Evolutionary conservation across 2,329 filamentous ascomycete genomes (phyloP), one percentile per base, ranked within the genome.

Genomic region (Pestalotiopsis sp.): DNA sequence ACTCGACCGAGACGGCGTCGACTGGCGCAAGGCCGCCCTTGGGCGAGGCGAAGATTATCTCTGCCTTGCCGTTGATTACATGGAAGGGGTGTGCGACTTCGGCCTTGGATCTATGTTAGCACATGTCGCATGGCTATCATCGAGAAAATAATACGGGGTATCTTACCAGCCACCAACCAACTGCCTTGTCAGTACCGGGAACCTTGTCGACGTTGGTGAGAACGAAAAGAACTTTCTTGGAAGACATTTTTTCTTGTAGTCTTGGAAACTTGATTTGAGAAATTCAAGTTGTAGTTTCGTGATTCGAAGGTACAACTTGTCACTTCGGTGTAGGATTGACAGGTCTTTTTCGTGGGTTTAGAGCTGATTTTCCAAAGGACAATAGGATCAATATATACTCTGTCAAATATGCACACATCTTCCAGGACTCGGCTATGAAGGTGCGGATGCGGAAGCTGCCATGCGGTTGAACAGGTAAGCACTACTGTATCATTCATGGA

Each of bases 81-180:
- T 89, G 82, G 79, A 89, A 88, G 14, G 90, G 89, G 79, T 92
- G 90, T 62, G 90, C 87, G 67, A 92, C 82, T 76, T 92, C 90
- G 68, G 87, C 84, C 86, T 87, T 68, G 2, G 75, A 23, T 38
- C 5, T 12, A 36, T 36, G 17, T 63, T 23, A 20, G 61, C 20
- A 1, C 5, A 0, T 20, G 9, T 39, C 20, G 27, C 1, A 20
- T 23, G 17, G 27, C 38, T n/a, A n/a, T 36, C 41, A 12, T n/a
- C 7, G n/a, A 63, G 61, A 14, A 20, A 27, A 31, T 4, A 4
- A 13, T 11, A 27, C 2, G 27, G 6, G 57, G 66, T 4, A 56
- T 70, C 82, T 61, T 82, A 91, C 89, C 75, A 94, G 81, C 76
- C 88, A 94, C 91, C 91, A 94, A 71, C 92, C 92, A 0, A 91